Evolutionary conservation across 73 alveolate genomes (phyloP).

Genomic region (Tetrahymena malaccensis): DNA sequence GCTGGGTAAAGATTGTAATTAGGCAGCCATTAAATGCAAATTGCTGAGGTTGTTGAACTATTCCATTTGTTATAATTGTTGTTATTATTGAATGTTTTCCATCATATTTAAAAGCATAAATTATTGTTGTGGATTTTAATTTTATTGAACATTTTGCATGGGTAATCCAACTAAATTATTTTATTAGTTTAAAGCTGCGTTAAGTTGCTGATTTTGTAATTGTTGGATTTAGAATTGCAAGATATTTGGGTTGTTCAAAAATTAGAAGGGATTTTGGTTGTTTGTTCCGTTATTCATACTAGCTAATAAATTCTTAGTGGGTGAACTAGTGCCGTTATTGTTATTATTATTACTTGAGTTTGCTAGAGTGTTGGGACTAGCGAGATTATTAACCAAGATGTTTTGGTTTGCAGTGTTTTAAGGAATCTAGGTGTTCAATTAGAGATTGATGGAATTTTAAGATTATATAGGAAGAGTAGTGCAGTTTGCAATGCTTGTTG

Average conservation of each 20-base stretch:
- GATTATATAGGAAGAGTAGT: background rate
- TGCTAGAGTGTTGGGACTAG: background rate
- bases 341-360: background rate
- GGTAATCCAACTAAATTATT: background rate
- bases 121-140: background rate
- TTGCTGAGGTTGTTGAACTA: background rate
- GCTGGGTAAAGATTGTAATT: background rate
- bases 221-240: background rate
- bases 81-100: background rate
- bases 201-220: background rate
- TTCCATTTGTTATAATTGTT: background rate
- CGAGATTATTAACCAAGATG: background rate
- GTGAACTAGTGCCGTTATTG: background rate
- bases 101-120: background rate
- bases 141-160: background rate
- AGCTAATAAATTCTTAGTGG: background rate
- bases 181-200: background rate
- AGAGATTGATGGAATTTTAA: background rate
- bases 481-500: background rate
- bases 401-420: background rate
- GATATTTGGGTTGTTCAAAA: background rate
- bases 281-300: background rate
- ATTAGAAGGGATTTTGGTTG: background rate
- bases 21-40: background rate
- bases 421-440: background rate